Evolutionary conservation across 306 rosid species (phyloP), one percentile per base, ranked within the genome.

Genomic region (Elaeagnus macrophylla): DNA sequence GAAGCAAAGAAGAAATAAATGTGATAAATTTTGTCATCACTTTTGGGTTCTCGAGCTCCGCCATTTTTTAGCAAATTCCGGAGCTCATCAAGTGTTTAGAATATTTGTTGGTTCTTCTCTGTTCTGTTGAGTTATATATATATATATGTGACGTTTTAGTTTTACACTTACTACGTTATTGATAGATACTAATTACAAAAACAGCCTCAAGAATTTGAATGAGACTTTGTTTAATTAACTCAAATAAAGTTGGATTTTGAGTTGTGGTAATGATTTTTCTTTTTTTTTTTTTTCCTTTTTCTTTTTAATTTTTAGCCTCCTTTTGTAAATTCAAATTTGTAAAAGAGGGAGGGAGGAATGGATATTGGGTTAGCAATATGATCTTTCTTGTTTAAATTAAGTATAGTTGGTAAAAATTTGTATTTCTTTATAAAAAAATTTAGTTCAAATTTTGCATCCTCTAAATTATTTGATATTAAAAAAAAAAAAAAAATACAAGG

Each of bases 1-100:
- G 80, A 40, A 93, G 95, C 39, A 87, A 71, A 63, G 85, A 80
- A 32, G 99, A 91, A 59, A 91, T 87, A 37, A 84, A 91, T 37
- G 71, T 62, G 73, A 87, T 81, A 16, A 81, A 71, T 64, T 79
- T 80, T 35, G 82, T 75, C 95, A 91, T 87, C 47, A 61, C 87
- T 65, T 56, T 51, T 39, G 95, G 89, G 68, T 65, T 78, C 81
- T 84, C 95, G 12, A 91, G 72, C 66, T 87, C 99, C 49, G 89
- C 96, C 99, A 87, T 91, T 69, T 64, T 37, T 54, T 40, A 52
- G 19, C 53, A 51, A 66, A 57, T 49, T 53, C 39, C 15, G 12
- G 12, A 42, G 74, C 67, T 58, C 15, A 50, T 8, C 15, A 44
- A 52, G 19, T 55, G 68, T 65, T 73, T 71, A 75, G 47, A 25